These are phyloP conservation scores for Bipolaris cookei DNA, from an alignment of 2,329 filamentous ascomycete species.

Conservation along the genomic window DNA sequence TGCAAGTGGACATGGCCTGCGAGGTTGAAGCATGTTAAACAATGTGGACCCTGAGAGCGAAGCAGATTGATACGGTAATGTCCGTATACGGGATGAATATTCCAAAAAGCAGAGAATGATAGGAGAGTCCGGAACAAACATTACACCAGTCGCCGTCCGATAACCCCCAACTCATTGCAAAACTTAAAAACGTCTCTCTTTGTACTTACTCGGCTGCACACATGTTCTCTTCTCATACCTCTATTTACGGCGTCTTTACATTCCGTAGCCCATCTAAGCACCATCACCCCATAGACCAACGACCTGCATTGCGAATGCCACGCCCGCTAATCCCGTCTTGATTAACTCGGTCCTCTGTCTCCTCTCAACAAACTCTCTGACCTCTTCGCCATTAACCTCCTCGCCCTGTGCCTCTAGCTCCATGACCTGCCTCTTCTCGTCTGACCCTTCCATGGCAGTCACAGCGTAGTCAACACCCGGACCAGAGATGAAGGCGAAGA, in stretches of 20 bases:
- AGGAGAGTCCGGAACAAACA: constrained; percentile 3
- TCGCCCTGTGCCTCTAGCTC: constrained; percentile 46
- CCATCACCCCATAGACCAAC: constrained; percentile 59
- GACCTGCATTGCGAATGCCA: constrained; percentile 56
- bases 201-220: not conserved
- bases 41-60: not conserved
- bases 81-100: not conserved
- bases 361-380: constrained; percentile 54
- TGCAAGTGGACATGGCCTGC: not conserved
- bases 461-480: constrained; percentile 49
- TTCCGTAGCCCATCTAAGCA: constrained; percentile 13
- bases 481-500: constrained; percentile 63
- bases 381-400: constrained; percentile 58
- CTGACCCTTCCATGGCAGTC: constrained; percentile 28
- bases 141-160: not conserved
- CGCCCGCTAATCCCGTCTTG: constrained; percentile 51
- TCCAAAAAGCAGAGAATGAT: not conserved
- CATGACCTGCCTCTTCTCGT: constrained; percentile 32
- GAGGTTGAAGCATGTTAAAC: not conserved
- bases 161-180: not conserved
- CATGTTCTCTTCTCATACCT: not conserved
- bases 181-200: not conserved
- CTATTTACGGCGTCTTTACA: not conserved
- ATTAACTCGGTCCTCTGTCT: constrained; percentile 52
- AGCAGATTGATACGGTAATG: not conserved